phyloP scores from a whole-genome alignment of 495 filamentous ascomycete species.

The Xylaria intraflava region DNA sequence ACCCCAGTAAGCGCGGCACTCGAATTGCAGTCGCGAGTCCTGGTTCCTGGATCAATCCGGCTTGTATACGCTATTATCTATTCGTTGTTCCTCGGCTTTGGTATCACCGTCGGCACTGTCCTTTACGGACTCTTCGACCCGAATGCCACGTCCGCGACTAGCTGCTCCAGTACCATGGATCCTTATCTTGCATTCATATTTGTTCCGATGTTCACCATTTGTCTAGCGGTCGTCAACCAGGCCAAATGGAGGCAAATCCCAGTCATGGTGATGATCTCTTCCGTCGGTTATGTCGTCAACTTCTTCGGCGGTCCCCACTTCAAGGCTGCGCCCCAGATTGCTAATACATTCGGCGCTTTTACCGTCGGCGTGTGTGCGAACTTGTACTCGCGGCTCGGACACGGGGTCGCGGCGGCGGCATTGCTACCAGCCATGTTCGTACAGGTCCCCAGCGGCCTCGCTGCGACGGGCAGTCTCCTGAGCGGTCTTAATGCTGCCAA shows the following conservation, averaged over 20 bases:
- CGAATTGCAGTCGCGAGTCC: conserved; percentile 78
- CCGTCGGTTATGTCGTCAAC: conserved; percentile 83
- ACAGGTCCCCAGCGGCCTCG: conserved; percentile 83
- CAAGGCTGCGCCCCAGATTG: conserved; percentile 69
- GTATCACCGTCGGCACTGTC: conserved; percentile 88
- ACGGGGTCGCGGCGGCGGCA: conserved; percentile 79
- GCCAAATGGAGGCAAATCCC: conserved; percentile 86
- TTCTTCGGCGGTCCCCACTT: conserved; percentile 71
- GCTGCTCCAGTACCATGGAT: conserved; percentile 57
- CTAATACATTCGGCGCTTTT: conserved; percentile 78
- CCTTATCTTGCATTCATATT: conserved; percentile 64
- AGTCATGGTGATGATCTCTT: conserved; percentile 74
- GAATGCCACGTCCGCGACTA: conserved; percentile 65
- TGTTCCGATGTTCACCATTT: conserved; percentile 74
- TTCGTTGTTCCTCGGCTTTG: conserved; percentile 92
- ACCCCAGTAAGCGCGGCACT: conserved; percentile 57
- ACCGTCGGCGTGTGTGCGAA: conserved; percentile 83
- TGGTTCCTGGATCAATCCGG: conserved; percentile 85
- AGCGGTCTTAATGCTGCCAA: conserved; percentile 81
- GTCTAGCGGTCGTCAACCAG: conserved; percentile 79
- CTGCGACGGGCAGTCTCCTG: conserved; percentile 74
- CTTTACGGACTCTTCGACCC: conserved; percentile 78
- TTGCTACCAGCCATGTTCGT: conserved; percentile 94
- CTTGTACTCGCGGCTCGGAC: conserved; percentile 73
- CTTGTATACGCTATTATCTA: conserved; percentile 97